Percentiles rank a stretch among this genome's conserved stretches.
phyloP scores from a whole-genome alignment of 768 basidiomycete genomes.

The Coprinopsis marcescibilis region DNA sequence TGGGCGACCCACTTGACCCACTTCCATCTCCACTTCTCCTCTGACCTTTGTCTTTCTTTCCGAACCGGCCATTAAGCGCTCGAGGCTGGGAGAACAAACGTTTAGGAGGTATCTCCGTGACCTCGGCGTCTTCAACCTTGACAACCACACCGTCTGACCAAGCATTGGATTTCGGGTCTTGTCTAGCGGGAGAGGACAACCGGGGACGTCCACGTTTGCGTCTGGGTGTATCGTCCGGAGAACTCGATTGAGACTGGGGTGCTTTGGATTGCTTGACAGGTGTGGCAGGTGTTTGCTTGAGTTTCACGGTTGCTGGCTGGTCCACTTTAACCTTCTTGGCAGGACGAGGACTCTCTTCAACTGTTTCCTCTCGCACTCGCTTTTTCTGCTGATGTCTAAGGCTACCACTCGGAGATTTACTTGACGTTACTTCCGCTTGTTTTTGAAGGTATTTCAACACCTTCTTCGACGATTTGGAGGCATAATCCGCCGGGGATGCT shows the following conservation, averaged over 20 bases:
- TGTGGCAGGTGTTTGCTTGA: conserved; percentile 21
- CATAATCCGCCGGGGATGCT: conserved; percentile 36
- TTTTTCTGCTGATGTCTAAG: conserved; percentile 24
- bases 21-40: conserved; percentile 27
- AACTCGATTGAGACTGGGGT: conserved; percentile 8
- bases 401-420: conserved; percentile 11
- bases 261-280: conserved; percentile 12
- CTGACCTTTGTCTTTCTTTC: conserved; percentile 47
- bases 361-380: conserved; percentile 21
- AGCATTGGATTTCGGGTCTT: conserved; percentile 6
- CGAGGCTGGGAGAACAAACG: conserved; percentile 52
- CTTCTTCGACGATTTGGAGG: conserved; percentile 12
- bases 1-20: background rate
- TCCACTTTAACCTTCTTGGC: conserved; percentile 45
- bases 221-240: conserved; percentile 22
- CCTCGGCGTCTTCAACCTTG: conserved; percentile 22
- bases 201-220: conserved; percentile 40
- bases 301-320: conserved; percentile 16
- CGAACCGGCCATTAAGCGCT: conserved; percentile 60
- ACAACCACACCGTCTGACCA: conserved; percentile 15
- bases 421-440: conserved; percentile 19
- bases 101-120: conserved; percentile 32
- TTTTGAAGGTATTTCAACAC: conserved; percentile 8
- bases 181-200: conserved; percentile 25
- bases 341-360: conserved; percentile 31